These are phyloP conservation scores for Chaetomium tenue DNA, from an alignment of 495 filamentous ascomycete genomes.

Conservation along the genomic window DNA sequence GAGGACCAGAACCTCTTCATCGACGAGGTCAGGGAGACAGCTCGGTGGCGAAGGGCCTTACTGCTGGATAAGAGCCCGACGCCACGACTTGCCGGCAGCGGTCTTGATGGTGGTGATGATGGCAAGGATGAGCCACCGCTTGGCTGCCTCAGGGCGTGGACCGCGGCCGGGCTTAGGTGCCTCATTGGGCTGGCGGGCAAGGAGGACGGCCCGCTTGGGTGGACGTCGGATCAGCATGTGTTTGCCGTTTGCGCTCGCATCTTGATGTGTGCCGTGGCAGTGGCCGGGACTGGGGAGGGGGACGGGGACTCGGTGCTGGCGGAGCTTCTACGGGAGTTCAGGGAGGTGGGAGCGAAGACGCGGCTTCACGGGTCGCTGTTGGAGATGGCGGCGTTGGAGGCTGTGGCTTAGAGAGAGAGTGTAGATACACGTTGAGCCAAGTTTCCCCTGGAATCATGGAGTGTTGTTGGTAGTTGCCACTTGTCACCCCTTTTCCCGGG, in stretches of 20 bases:
- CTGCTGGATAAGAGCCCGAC: too few species aligned
- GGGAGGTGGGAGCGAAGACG: slow-evolving; percentile 26
- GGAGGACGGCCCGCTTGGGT: slow-evolving; percentile 68
- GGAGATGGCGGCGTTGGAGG: slow-evolving; percentile 28
- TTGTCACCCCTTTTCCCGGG: neutral
- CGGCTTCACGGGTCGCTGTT: slow-evolving; percentile 39
- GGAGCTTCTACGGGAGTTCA: slow-evolving; percentile 34
- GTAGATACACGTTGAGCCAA: neutral
- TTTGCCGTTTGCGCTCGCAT: slow-evolving; percentile 67
- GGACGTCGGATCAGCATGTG: slow-evolving; percentile 68
- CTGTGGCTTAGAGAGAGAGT: neutral
- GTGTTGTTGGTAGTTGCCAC: neutral
- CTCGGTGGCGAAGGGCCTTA: slow-evolving; percentile 57
- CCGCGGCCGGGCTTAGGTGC: slow-evolving; percentile 52
- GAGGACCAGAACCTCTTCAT: slow-evolving; percentile 92
- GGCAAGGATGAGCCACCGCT: slow-evolving; percentile 8
- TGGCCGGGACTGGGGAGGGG: slow-evolving; percentile 12
- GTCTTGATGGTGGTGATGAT: slow-evolving; percentile 1
- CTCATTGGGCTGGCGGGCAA: slow-evolving; percentile 43
- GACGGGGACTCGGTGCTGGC: slow-evolving; percentile 16
- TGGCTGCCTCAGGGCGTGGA: slow-evolving; percentile 49
- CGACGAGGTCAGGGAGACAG: slow-evolving; percentile 70
- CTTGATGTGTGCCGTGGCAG: slow-evolving; percentile 47
- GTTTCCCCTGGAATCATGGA: neutral
- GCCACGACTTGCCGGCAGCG: neutral